Conservation (phyloP, 495 filamentous ascomycete species). For the Neurospora cerealis region DNA sequence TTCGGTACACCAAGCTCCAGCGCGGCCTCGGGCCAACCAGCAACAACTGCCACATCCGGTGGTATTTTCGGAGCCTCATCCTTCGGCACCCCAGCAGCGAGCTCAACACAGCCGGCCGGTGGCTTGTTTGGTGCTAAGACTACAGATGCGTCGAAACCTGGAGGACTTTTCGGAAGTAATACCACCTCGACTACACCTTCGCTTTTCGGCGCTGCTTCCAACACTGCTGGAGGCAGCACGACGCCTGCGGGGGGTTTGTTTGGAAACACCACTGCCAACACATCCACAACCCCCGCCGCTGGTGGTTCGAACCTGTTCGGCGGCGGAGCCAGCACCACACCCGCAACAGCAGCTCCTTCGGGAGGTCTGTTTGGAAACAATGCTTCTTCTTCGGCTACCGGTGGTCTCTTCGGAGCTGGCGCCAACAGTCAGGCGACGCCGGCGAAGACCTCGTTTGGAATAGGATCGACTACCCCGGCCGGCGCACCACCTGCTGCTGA, state of each 20-base stretch:
- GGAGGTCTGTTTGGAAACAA: slow-evolving; percentile 28
- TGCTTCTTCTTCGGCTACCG: slow-evolving; percentile 23
- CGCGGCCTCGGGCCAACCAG: slow-evolving; percentile 25
- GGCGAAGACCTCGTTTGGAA: slow-evolving; percentile 25
- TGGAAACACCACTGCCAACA: slow-evolving; percentile 9
- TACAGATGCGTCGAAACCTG: slow-evolving; percentile 17
- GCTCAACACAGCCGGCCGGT: slow-evolving; percentile 20
- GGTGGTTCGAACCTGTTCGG: background rate
- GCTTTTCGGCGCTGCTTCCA: slow-evolving; percentile 11
- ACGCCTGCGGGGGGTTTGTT: slow-evolving; percentile 12
- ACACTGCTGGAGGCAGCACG: slow-evolving; percentile 10
- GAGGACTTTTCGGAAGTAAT: slow-evolving; percentile 18
- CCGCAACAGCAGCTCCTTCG: background rate
- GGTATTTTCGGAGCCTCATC: slow-evolving; percentile 25
- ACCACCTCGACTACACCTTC: slow-evolving; percentile 14
- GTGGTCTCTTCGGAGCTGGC: background rate
- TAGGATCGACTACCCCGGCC: slow-evolving; percentile 1
- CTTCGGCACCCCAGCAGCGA: slow-evolving; percentile 24
- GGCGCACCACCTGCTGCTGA: background rate
- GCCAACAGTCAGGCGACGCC: slow-evolving; percentile 2
- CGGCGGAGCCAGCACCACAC: background rate
- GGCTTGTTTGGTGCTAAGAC: slow-evolving; percentile 41
- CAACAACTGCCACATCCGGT: slow-evolving; percentile 30
- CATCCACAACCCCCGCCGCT: slow-evolving; percentile 7
- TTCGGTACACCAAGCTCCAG: slow-evolving; percentile 30